These are phyloP conservation scores for Lolium rigidum DNA, from an alignment of 176 grass and related monocot genomes.

Conservation along the genomic window DNA sequence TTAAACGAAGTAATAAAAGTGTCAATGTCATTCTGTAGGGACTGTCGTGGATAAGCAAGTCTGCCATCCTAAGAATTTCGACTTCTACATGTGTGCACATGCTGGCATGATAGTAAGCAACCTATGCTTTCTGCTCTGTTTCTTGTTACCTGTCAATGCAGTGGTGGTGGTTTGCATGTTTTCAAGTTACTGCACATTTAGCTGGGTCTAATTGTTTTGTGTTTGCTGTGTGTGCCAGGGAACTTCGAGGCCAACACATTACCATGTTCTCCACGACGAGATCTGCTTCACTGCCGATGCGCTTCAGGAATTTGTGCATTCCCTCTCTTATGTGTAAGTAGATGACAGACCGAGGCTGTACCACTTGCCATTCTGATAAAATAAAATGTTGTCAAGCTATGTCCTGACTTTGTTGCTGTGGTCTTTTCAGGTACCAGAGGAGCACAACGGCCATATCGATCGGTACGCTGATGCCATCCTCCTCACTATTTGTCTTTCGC, in stretches of 20 bases:
- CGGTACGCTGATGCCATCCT: conserved; percentile 39
- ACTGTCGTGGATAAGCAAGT: conserved; percentile 86
- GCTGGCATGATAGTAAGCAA: conserved; percentile 77
- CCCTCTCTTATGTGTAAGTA: conserved; percentile 90
- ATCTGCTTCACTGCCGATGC: conserved; percentile 76
- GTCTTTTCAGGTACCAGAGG: conserved; percentile 77
- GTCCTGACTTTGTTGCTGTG: background rate
- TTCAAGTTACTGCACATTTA: background rate
- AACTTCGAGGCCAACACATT: conserved; percentile 81
- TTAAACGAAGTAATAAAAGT: background rate
- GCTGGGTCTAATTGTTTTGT: background rate
- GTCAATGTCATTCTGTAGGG: conserved; percentile 46
- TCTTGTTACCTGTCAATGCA: background rate
- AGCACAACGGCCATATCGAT: conserved; percentile 89
- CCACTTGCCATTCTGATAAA: too few species aligned
- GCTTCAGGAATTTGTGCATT: conserved; percentile 91
- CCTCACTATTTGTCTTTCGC: background rate
- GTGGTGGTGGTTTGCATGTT: background rate
- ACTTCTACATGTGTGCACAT: conserved; percentile 96
- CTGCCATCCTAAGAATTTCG: conserved; percentile 83
- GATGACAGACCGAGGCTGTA: too few species aligned
- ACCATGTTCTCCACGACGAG: conserved; percentile 89
- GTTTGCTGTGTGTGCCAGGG: conserved; percentile 54
- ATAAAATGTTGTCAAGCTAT: background rate
- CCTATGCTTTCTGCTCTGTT: background rate